phyloP scores from a whole-genome alignment of 495 filamentous ascomycete species.

The Tricharina praecox region DNA sequence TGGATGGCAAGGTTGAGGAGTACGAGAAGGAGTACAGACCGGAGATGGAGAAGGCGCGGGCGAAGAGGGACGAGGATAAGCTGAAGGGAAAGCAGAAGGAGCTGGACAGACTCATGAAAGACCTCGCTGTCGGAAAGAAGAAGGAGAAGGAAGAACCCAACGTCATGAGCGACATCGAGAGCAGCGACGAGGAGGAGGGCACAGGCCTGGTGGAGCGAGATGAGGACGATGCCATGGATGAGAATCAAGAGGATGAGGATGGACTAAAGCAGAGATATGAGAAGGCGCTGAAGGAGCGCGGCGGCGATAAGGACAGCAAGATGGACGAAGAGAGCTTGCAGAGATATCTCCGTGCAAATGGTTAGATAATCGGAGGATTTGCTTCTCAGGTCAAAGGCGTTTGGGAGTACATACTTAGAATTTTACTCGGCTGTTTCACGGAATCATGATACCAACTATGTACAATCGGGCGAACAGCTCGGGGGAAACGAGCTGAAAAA shows the following conservation, averaged over 20 bases:
- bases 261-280: slow-evolving; percentile 45
- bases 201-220: slow-evolving; percentile 35
- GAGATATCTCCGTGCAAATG: slow-evolving; percentile 1
- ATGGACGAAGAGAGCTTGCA: neutral
- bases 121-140: slow-evolving; percentile 52
- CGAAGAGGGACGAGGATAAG: slow-evolving; percentile 59
- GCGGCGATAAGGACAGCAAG: neutral
- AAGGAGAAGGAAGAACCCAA: slow-evolving; percentile 32
- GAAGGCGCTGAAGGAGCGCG: slow-evolving; percentile 30
- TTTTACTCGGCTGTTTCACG: too few relatives aligned
- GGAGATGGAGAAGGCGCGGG: slow-evolving; percentile 63
- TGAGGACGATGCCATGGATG: slow-evolving; percentile 29
- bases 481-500: too few relatives aligned
- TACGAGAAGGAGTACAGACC: slow-evolving; percentile 85
- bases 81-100: slow-evolving; percentile 55
- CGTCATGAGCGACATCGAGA: slow-evolving; percentile 44
- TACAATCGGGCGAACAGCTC: too few relatives aligned
- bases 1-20: slow-evolving; percentile 55
- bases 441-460: too few relatives aligned
- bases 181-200: slow-evolving; percentile 34
- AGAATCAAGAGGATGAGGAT: slow-evolving; percentile 34
- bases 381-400: too few relatives aligned
- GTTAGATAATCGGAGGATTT: too few relatives aligned
- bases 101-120: slow-evolving; percentile 80
- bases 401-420: too few relatives aligned